Conservation (phyloP, 2,329 filamentous ascomycete species). For the Ophioceras dolichostomum region DNA sequence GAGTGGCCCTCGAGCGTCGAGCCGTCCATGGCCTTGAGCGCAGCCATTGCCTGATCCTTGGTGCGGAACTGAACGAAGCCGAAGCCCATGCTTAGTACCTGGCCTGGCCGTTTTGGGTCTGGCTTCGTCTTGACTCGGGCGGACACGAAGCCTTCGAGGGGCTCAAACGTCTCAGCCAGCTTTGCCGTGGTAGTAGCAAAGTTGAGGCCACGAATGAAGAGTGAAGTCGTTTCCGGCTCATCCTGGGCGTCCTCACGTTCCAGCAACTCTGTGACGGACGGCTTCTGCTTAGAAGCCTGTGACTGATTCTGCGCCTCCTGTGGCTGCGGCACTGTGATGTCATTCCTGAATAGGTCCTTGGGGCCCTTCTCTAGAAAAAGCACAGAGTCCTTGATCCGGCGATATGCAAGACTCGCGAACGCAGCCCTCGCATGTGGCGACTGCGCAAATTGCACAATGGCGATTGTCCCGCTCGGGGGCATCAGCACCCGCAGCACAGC, state of each 20-base stretch:
- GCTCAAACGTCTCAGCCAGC: conserved; percentile 65
- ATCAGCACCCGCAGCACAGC: conserved; percentile 73
- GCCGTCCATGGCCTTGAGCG: conserved; percentile 77
- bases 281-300: conserved; percentile 40
- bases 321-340: conserved; percentile 12
- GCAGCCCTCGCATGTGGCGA: conserved; percentile 70
- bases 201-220: conserved; percentile 91
- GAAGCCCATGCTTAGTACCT: conserved; percentile 92
- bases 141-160: conserved; percentile 78
- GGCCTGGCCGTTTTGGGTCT: conserved; percentile 80
- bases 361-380: conserved; percentile 92
- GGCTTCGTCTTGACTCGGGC: conserved; percentile 87
- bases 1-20: conserved; percentile 79
- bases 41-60: conserved; percentile 66
- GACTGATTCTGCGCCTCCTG: conserved; percentile 14
- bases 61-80: conserved; percentile 84
- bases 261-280: conserved; percentile 58
- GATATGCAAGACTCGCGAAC: conserved; percentile 76
- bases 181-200: conserved; percentile 73
- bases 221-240: conserved; percentile 56
- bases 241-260: conserved; percentile 40
- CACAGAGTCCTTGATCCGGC: conserved; percentile 80
- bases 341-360: conserved; percentile 56
- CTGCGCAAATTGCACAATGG: conserved; percentile 79
- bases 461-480: conserved; percentile 86